Conservation (phyloP, 129 eudicot species). For the Scalesia atractyloides region DNA sequence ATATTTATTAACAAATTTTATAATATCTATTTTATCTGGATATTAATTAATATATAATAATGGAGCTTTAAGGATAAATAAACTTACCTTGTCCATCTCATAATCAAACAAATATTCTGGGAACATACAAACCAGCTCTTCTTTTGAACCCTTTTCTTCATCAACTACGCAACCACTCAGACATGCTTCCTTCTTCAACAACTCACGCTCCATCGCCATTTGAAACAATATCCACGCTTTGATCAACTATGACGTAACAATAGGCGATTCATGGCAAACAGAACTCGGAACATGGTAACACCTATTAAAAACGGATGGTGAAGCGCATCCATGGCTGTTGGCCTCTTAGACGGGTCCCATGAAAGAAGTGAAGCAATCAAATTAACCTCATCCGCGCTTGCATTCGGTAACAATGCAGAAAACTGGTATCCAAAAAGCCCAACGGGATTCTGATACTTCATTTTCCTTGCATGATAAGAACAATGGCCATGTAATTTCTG, state of each 20-base stretch:
- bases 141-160: neutral
- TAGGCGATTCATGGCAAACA: neutral
- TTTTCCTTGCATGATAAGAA: neutral
- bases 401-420: constrained; percentile 16
- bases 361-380: constrained; percentile 22
- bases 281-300: constrained; percentile 11
- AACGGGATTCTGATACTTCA: constrained; percentile 3
- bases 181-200: neutral
- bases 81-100: neutral
- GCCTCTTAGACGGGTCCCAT: constrained; percentile 24
- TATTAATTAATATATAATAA: neutral
- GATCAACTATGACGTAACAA: neutral
- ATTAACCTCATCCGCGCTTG: constrained; percentile 15
- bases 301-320: constrained; percentile 23
- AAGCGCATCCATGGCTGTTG: constrained; percentile 22
- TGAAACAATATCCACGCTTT: neutral
- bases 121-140: neutral
- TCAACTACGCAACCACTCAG: neutral
- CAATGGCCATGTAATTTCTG: neutral
- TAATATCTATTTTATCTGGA: too few species aligned
- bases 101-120: constrained; percentile 1
- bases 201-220: neutral
- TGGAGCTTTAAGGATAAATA: neutral
- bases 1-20: too few species aligned
- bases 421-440: constrained; percentile 12